These are phyloP conservation scores for Termitomyces sp. DNA, from an alignment of 768 basidiomycete species.

Conservation along the genomic window DNA sequence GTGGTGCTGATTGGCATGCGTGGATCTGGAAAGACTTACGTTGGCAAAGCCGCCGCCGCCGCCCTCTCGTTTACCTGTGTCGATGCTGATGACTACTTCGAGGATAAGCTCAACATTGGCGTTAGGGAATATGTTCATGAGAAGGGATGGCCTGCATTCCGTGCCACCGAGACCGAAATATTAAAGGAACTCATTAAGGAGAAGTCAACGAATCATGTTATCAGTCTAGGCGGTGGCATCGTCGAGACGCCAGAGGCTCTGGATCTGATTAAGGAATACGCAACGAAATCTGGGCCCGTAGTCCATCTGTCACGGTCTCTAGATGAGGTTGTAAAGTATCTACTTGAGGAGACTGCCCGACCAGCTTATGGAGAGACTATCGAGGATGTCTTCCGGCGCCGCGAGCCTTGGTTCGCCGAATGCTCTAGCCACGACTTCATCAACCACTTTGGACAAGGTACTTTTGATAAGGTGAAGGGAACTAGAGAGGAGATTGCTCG, in stretches of 20 bases:
- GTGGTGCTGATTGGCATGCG: constrained; percentile 63
- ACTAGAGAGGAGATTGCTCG: constrained; percentile 61
- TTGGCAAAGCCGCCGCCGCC: constrained; percentile 73
- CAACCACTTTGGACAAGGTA: constrained; percentile 51
- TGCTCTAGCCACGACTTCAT: constrained; percentile 80
- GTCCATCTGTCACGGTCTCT: constrained; percentile 81
- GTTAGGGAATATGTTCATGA: constrained; percentile 75
- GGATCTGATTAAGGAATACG: constrained; percentile 63
- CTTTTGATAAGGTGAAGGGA: constrained; percentile 21
- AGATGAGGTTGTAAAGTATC: constrained; percentile 76
- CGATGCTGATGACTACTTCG: constrained; percentile 84
- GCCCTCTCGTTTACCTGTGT: constrained; percentile 65
- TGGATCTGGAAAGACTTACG: constrained; percentile 90
- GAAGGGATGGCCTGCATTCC: constrained; percentile 88
- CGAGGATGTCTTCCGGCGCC: constrained; percentile 74
- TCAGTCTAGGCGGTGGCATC: constrained; percentile 92
- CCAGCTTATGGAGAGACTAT: constrained; percentile 89
- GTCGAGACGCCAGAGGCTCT: constrained; percentile 82
- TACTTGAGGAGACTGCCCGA: constrained; percentile 67
- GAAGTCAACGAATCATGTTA: constrained; percentile 55
- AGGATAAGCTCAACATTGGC: constrained; percentile 49
- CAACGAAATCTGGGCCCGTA: constrained; percentile 57
- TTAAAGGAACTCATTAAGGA: constrained; percentile 64
- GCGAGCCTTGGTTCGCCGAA: constrained; percentile 83
- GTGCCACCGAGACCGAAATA: constrained; percentile 66